phyloP scores from a whole-genome alignment of 208 protist genomes.

The Tritrichomonas musculus region DNA sequence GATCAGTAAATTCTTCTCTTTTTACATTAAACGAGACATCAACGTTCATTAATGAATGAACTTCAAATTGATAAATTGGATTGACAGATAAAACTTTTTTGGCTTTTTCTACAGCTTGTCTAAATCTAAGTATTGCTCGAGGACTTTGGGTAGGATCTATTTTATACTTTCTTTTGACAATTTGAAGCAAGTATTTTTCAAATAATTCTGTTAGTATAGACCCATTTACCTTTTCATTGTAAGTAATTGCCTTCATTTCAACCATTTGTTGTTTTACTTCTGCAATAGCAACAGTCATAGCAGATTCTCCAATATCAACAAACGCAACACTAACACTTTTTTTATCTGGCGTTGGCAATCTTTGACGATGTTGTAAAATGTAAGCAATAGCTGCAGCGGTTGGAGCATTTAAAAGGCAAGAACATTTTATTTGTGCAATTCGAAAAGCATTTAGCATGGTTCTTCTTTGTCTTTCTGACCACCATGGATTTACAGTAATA shows the following conservation, averaged over 20 bases:
- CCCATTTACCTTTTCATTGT: constrained; percentile 33
- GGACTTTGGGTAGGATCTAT: constrained; percentile 38
- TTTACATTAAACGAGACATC: background rate
- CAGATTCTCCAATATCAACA: background rate
- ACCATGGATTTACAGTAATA: constrained; percentile 10
- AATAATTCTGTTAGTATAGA: constrained; percentile 29
- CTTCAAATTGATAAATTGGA: constrained; percentile 37
- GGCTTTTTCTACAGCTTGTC: constrained; percentile 5
- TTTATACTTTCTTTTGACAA: constrained; percentile 36
- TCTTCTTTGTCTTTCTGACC: background rate
- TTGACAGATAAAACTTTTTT: constrained; percentile 45
- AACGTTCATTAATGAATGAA: constrained; percentile 42
- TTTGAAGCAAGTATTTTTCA: constrained; percentile 30
- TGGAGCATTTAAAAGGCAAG: background rate
- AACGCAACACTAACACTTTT: background rate
- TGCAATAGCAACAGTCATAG: constrained; percentile 8
- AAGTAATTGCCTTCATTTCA: background rate
- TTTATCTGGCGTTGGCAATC: background rate
- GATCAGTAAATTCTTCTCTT: background rate
- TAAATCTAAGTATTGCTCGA: constrained; percentile 35
- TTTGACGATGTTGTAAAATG: background rate
- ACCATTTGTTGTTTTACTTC: constrained; percentile 11
- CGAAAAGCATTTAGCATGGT: background rate
- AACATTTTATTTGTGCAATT: background rate
- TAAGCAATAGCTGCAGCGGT: background rate